Conservation (phyloP, 345 rosid species). For the Balakata baccata region DNA sequence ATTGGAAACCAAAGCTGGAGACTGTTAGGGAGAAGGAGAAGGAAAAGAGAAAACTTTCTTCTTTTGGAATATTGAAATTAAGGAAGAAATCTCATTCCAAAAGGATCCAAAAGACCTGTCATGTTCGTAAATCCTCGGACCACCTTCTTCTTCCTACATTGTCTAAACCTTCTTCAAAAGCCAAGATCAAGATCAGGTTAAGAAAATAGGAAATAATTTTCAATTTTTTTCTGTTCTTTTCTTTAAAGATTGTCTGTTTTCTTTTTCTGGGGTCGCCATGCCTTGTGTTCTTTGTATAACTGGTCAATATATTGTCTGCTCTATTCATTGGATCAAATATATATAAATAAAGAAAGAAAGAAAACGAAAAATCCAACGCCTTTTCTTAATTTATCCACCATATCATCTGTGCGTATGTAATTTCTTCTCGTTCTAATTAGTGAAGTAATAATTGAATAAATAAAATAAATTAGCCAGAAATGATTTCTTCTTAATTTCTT, state of each 20-base stretch:
- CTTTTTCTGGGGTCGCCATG: neutral
- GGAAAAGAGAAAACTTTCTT: slow-evolving; percentile 32
- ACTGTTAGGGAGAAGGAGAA: slow-evolving; percentile 53
- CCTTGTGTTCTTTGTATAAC: slow-evolving; percentile 2
- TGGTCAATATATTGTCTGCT: neutral
- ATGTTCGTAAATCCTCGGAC: slow-evolving; percentile 15
- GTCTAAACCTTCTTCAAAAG: slow-evolving; percentile 30
- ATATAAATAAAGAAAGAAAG: neutral
- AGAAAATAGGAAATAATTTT: no score
- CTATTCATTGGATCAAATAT: neutral
- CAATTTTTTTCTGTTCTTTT: neutral
- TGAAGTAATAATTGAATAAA: no score
- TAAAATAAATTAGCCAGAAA: no score
- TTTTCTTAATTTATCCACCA: neutral
- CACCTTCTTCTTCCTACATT: slow-evolving; percentile 22
- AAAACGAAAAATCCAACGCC: neutral
- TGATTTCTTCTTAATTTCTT: neutral
- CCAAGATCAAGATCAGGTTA: slow-evolving; percentile 34
- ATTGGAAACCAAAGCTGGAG: slow-evolving; percentile 86
- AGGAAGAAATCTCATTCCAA: slow-evolving; percentile 35
- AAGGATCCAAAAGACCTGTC: neutral
- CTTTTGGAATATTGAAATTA: slow-evolving; percentile 51
- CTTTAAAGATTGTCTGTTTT: neutral
- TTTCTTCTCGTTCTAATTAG: no score
- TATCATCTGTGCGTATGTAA: neutral